phyloP scores from a whole-genome alignment of 2,329 filamentous ascomycete genomes.

The Sclerotiophoma versabilis region DNA sequence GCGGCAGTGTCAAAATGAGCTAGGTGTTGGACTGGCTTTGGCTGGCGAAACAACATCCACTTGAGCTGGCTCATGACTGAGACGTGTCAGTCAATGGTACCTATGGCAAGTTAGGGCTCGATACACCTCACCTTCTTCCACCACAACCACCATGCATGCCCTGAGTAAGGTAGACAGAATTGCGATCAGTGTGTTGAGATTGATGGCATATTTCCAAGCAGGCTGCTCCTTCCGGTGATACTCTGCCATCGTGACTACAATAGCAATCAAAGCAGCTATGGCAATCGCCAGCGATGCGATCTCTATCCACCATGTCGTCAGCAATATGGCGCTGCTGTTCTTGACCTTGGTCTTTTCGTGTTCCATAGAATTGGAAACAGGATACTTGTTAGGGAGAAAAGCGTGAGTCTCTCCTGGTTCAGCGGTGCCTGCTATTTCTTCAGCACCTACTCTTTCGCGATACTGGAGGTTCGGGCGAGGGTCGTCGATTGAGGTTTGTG shows the following conservation, averaged over 20 bases:
- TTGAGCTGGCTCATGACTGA: slow-evolving; percentile 1
- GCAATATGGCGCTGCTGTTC: no score
- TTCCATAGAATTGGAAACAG: no score
- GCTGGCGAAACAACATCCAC: neutral
- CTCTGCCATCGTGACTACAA: neutral
- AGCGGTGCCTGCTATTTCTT: no score
- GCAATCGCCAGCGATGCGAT: neutral
- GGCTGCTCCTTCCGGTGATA: neutral
- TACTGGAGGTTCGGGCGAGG: no score
- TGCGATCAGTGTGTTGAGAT: neutral
- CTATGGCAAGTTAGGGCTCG: neutral
- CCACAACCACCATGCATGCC: neutral
- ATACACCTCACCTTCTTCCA: neutral
- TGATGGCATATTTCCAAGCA: neutral
- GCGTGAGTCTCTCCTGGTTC: no score
- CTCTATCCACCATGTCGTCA: neutral
- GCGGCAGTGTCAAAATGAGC: neutral
- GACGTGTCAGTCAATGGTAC: neutral
- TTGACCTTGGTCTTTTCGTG: no score
- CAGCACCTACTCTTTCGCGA: no score
- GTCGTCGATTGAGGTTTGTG: no score
- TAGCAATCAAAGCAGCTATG: neutral
- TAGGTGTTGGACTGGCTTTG: neutral
- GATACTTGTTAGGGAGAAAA: no score
- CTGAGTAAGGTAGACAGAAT: neutral